Percentiles rank a stretch among this genome's conserved stretches.
phyloP scores from a whole-genome alignment of 2,329 filamentous ascomycete genomes.

The Beauveria medogensis region DNA sequence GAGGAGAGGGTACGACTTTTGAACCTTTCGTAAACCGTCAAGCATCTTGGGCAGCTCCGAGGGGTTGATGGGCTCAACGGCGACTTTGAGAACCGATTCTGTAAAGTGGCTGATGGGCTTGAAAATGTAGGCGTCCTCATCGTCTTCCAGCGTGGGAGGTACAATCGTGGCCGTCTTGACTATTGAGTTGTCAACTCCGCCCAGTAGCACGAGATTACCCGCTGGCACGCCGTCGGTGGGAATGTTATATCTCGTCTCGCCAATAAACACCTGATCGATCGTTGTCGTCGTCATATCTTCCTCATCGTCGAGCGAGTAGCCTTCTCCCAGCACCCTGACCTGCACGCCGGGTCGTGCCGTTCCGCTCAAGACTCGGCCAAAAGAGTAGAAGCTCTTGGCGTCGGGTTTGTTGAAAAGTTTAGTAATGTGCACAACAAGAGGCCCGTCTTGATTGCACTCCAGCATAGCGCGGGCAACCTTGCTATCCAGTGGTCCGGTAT shows the following conservation, averaged over 20 bases:
- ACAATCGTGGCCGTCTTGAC: slow-evolving; percentile 94
- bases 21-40: slow-evolving; percentile 90
- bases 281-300: slow-evolving; percentile 92
- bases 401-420: slow-evolving; percentile 89
- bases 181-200: slow-evolving; percentile 93
- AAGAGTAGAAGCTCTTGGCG: slow-evolving; percentile 82
- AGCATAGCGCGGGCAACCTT: slow-evolving; percentile 74
- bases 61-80: slow-evolving; percentile 95
- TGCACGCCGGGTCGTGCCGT: slow-evolving; percentile 73
- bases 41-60: slow-evolving; percentile 98
- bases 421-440: slow-evolving; percentile 82
- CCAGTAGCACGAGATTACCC: slow-evolving; percentile 85
- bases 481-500: slow-evolving; percentile 81
- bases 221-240: slow-evolving; percentile 86
- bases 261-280: slow-evolving; percentile 80
- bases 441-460: slow-evolving; percentile 79
- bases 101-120: slow-evolving; percentile 89
- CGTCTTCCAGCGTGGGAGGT: slow-evolving; percentile 67
- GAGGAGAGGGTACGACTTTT: slow-evolving; percentile 94
- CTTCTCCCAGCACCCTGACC: slow-evolving; percentile 87
- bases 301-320: slow-evolving; percentile 92
- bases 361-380: slow-evolving; percentile 88
- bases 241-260: slow-evolving; percentile 88
- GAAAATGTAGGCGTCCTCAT: slow-evolving; percentile 94
- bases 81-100: slow-evolving; percentile 94